Conservation (phyloP, 805 yeast genomes). For the Dipodascopsis uninucleata region DNA sequence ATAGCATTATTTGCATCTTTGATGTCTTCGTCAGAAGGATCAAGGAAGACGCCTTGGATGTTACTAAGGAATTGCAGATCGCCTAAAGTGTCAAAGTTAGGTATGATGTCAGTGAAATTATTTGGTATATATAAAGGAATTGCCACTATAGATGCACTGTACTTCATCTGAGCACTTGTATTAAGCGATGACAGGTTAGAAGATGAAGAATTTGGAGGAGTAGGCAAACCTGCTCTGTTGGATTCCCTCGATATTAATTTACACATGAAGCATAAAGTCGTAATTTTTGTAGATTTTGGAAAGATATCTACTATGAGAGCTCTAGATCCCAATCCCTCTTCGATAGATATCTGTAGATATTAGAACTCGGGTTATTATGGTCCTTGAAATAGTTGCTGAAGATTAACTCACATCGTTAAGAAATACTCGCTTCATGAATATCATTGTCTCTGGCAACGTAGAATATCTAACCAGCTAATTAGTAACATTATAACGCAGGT, state of each 20-base stretch:
- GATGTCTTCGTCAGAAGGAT: conserved; percentile 16
- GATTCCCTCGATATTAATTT: background rate
- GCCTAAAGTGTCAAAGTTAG: background rate
- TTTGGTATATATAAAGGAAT: background rate
- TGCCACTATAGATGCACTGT: background rate
- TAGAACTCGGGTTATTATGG: background rate
- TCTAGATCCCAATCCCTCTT: conserved; percentile 6
- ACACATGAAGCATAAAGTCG: conserved; percentile 6
- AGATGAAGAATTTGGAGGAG: background rate
- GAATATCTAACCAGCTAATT: conserved; percentile 5
- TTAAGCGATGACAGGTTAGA: background rate
- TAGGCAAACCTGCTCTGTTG: background rate
- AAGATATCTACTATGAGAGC: conserved; percentile 6
- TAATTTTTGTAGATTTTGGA: conserved; percentile 2
- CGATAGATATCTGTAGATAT: background rate
- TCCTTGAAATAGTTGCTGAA: background rate
- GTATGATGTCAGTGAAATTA: background rate
- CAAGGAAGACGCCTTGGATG: conserved; percentile 3
- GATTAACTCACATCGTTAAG: conserved; percentile 6
- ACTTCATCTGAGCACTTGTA: conserved; percentile 1
- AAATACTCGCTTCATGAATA: conserved; percentile 6
- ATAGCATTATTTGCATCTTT: conserved; percentile 5
- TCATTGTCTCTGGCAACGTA: conserved; percentile 6
- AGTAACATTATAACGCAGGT: background rate
- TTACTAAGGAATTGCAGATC: no score